Base-by-base conservation (phyloP, 176 grass and related monocot genomes). In the Oryza rufipogon region DNA sequence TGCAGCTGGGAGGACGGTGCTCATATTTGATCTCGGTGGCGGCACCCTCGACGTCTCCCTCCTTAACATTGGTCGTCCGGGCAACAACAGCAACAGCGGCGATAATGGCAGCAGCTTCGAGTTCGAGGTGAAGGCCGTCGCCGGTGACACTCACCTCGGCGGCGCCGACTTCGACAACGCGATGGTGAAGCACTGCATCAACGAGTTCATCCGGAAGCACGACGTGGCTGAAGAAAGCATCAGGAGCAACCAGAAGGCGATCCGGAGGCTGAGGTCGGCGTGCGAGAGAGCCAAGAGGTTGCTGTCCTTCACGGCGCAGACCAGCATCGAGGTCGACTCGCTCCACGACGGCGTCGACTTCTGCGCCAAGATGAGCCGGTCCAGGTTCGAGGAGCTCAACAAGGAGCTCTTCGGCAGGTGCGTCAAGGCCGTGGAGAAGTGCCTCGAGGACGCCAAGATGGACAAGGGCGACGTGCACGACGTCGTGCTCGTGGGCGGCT, bases 371-470 rank as follows among this genome's bases (percentile, higher is more conserved):
- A 23, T 23, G 23, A 23, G 23, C 23, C 23, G 23, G 23, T 23
- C 23, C 23, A 0, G 23, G 23, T 23, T 23, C 23, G 23, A 23
- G 23, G 23, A 23, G 23, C 23, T 23, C 23, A 23, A 23, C 23
- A 23, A 23, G 23, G 23, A 23, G 23, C 23, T 23, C 23, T 23
- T 23, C 23, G 23, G 23, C 23, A 23, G 23, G 23, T 23, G 23
- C 23, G 23, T 23, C 23, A 23, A 23, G 23, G 23, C 23, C 23
- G 23, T 23, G 23, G 23, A 94, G 87, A 97, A 97, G 90, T 97
- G 95, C 67, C 86, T 94, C 61, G 88, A 90, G 4, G 95, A 97
- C 81, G 95, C 95, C 60, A 94, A 94, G 90, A 97, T 97, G 92
- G 95, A 97, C 88, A 97, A 97, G 88, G 87, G 90, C 33, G 33